Percentiles rank a stretch among this genome's conserved stretches.
Conservation (phyloP, 2,329 filamentous ascomycete genomes). For the Tolypocladium guangdongense region DNA sequence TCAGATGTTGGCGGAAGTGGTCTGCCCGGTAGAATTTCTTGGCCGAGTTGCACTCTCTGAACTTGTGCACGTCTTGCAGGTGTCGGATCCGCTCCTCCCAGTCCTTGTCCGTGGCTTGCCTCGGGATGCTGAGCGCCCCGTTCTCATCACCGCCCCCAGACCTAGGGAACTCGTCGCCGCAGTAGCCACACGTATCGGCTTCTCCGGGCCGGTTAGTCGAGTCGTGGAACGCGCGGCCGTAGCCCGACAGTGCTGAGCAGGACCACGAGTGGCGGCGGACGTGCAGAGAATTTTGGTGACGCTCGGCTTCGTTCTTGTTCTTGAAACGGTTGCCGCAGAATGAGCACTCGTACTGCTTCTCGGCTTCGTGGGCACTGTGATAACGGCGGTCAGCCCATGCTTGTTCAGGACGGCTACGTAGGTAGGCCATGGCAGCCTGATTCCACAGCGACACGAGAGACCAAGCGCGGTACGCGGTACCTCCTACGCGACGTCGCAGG, state of each 20-base stretch:
- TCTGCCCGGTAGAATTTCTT: constrained; percentile 98
- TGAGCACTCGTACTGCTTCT: constrained; percentile 91
- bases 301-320: constrained; percentile 96
- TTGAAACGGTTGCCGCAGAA: constrained; percentile 96
- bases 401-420: background rate
- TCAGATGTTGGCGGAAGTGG: constrained; percentile 95
- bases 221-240: constrained; percentile 76
- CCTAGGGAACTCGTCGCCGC: constrained; percentile 74
- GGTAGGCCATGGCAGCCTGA: background rate
- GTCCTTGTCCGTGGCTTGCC: constrained; percentile 61
- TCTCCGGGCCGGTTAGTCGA: constrained; percentile 56
- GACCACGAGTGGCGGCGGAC: constrained; percentile 93
- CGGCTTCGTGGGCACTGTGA: constrained; percentile 73
- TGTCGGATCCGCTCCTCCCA: constrained; percentile 84
- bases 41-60: constrained; percentile 91
- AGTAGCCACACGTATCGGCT: constrained; percentile 84
- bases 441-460: background rate
- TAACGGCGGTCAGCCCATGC: background rate
- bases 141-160: constrained; percentile 30
- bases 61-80: constrained; percentile 87
- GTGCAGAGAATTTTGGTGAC: constrained; percentile 92
- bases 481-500: background rate
- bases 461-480: background rate
- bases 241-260: constrained; percentile 72
- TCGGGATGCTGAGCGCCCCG: constrained; percentile 19